phyloP scores from a whole-genome alignment of 2,329 filamentous ascomycete genomes.

The Ascosphaera acerosa region DNA sequence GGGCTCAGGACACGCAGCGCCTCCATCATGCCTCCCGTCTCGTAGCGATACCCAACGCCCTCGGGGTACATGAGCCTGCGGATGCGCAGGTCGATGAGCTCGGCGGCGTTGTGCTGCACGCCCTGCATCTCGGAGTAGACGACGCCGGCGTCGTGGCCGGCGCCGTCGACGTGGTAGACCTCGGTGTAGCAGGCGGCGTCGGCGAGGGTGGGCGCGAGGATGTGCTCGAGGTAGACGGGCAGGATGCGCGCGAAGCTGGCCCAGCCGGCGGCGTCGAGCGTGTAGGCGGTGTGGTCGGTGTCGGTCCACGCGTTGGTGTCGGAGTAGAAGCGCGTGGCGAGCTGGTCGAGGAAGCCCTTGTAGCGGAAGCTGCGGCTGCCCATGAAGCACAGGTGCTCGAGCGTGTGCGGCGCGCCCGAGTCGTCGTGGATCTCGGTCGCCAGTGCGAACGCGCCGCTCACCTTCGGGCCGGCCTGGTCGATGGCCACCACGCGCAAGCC shows the following conservation, averaged over 20 bases:
- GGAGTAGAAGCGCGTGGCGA: constrained; percentile 81
- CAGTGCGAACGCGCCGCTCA: constrained; percentile 81
- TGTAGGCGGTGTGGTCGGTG: constrained; percentile 90
- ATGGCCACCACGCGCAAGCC: constrained; percentile 88
- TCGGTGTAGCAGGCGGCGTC: constrained; percentile 87
- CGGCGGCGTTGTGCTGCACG: constrained; percentile 57
- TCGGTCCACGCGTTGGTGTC: constrained; percentile 94
- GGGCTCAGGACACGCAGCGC: constrained; percentile 64
- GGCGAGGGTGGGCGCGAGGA: constrained; percentile 73
- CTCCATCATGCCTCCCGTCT: constrained; percentile 95
- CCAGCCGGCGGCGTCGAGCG: constrained; percentile 85
- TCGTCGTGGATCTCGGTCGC: constrained; percentile 96
- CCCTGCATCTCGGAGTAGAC: constrained; percentile 99
- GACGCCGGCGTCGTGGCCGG: constrained; percentile 83
- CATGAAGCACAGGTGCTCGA: constrained; percentile 69
- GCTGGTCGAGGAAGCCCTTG: constrained; percentile 83
- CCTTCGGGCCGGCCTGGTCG: constrained; percentile 79
- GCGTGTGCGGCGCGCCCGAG: constrained; percentile 68
- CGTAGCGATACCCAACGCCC: constrained; percentile 78
- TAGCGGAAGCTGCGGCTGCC: constrained; percentile 84
- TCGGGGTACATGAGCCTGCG: constrained; percentile 66
- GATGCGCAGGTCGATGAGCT: constrained; percentile 69
- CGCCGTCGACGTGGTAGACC: constrained; percentile 83
- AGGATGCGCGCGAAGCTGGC: constrained; percentile 87
- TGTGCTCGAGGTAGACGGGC: constrained; percentile 84